Base-by-base conservation (phyloP, 345 rosid species). In the Cardamine occulta region DNA sequence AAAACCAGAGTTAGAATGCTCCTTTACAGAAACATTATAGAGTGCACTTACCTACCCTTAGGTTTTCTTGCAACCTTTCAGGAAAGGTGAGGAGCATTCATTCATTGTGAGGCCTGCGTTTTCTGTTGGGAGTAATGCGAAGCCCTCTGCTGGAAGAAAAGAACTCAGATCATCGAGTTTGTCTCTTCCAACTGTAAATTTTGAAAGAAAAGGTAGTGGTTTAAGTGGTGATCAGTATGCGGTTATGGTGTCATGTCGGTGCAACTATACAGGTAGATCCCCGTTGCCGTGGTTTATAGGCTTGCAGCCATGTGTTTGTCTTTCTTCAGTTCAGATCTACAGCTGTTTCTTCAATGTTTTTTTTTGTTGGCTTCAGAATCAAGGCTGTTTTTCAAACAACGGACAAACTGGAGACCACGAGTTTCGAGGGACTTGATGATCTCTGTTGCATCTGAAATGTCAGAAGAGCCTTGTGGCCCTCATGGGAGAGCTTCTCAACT, bases 21-120 rank as follows among this genome's bases (percentile, higher is more conserved):
- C 11, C 23, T 63, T 47, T 55, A 24, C 34, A 34, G 65, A 54
- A 64, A 44, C 71, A 55, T 14, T 64, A 49, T 57, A 65, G 63
- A 78, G 14, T 72, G 64, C 68, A 15, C 62, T 71, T 70, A 71
- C 61, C 61, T 15, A 77, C 62, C 32, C 29, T 65, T 64, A 17
- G 48, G 52, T 48, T 45, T 72, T 66, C 56, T 62, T 67, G 52
- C 39, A 66, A 73, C 26, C 1, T 70, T 78, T 77, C 88, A 96
- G 99, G 99, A 91, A 84, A 81, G 93, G 97, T 78, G 99, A 93
- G 81, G 98, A 91, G 78, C 99, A 93, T 78, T 93, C 99, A 45
- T 96, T 96, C 80, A 88, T 96, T 26, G 85, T 96, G 74, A 96
- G 88, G 80, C 97, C 96, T 52, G 87, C 84, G 1, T 83, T 84